Conservation (phyloP, 2,329 filamentous ascomycete genomes). For the Penicillium vulpinum region DNA sequence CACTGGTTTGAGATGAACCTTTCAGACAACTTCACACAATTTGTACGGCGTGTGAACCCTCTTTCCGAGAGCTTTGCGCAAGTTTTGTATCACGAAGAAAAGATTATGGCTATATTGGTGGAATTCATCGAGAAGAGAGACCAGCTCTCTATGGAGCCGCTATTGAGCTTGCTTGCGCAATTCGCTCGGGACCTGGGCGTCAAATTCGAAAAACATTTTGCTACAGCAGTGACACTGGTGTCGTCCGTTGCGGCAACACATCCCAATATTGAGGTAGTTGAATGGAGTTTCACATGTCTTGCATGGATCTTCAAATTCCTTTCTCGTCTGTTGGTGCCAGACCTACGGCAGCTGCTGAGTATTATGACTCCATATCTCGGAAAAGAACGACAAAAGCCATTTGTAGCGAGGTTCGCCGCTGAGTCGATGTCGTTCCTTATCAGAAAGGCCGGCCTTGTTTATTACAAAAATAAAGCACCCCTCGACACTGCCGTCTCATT, state of each 20-base stretch:
- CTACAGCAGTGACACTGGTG: slow-evolving; percentile 71
- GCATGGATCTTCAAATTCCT: slow-evolving; percentile 98
- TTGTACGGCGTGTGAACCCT: slow-evolving; percentile 71
- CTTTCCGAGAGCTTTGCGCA: slow-evolving; percentile 88
- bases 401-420: slow-evolving; percentile 88
- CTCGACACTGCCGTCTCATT: slow-evolving; percentile 71
- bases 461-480: slow-evolving; percentile 69
- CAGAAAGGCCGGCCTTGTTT: slow-evolving; percentile 78
- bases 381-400: slow-evolving; percentile 75
- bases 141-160: slow-evolving; percentile 76
- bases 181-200: slow-evolving; percentile 91
- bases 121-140: slow-evolving; percentile 77
- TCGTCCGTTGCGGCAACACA: slow-evolving; percentile 75
- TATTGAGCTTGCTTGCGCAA: slow-evolving; percentile 83
- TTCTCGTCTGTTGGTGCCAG: slow-evolving; percentile 79
- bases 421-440: slow-evolving; percentile 94
- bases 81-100: slow-evolving; percentile 84
- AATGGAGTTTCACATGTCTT: slow-evolving; percentile 93
- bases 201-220: slow-evolving; percentile 86
- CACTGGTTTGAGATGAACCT: slow-evolving; percentile 93
- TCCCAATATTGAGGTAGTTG: slow-evolving; percentile 82
- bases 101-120: slow-evolving; percentile 75
- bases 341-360: slow-evolving; percentile 80
- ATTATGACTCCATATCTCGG: slow-evolving; percentile 83
- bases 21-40: slow-evolving; percentile 74